Percentiles rank a stretch among this genome's conserved stretches.
Conservation (phyloP, 257 asterid genomes). For the Plantago major region DNA sequence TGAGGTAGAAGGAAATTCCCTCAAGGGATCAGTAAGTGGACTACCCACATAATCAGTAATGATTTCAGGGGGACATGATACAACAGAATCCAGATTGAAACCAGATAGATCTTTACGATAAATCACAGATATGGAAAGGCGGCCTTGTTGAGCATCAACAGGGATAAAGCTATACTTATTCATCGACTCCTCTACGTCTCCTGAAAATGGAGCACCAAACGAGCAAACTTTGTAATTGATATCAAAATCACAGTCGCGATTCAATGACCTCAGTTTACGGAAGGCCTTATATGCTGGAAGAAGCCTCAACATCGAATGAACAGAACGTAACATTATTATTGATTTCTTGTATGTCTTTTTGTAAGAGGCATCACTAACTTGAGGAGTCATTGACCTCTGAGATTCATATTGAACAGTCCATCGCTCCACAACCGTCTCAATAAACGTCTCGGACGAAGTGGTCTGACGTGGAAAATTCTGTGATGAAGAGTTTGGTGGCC, state of each 20-base stretch:
- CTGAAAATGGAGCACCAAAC: conserved; percentile 67
- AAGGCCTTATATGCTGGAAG: conserved; percentile 91
- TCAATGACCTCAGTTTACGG: conserved; percentile 54
- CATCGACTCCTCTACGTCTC: conserved; percentile 71
- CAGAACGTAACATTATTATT: conserved; percentile 66
- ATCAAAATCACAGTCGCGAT: conserved; percentile 68
- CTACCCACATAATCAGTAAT: conserved; percentile 93
- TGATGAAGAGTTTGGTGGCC: conserved; percentile 33
- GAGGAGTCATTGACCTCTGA: conserved; percentile 53
- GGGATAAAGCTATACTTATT: conserved; percentile 66
- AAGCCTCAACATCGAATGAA: conserved; percentile 78
- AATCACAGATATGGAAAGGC: conserved; percentile 66
- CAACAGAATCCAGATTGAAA: conserved; percentile 59
- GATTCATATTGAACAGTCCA: conserved; percentile 84
- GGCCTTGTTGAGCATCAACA: conserved; percentile 81
- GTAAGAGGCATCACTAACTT: conserved; percentile 53
- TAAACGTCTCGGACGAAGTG: conserved; percentile 36
- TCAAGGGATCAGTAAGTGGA: conserved; percentile 27
- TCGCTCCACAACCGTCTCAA: conserved; percentile 81
- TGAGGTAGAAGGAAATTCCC: conserved; percentile 12
- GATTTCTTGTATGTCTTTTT: conserved; percentile 83
- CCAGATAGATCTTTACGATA: conserved; percentile 75
- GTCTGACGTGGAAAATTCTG: conserved; percentile 24
- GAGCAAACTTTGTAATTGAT: conserved; percentile 80
- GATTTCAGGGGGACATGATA: conserved; percentile 76